Percentiles rank a stretch among this genome's conserved stretches.
phyloP scores from a whole-genome alignment of 805 yeast species.

The Pichia membranifaciens region DNA sequence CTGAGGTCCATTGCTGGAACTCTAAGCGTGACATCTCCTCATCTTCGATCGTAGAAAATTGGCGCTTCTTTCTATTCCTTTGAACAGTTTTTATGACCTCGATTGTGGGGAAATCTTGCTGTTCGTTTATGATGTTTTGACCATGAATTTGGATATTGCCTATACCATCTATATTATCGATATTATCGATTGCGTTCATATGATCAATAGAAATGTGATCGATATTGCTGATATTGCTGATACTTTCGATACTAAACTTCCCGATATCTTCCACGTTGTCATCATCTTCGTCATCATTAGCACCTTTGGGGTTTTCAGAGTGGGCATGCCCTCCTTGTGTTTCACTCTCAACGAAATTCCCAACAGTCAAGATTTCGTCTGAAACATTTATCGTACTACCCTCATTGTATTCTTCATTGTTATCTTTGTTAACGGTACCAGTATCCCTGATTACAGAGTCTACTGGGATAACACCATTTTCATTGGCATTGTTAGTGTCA shows the following conservation, averaged over 20 bases:
- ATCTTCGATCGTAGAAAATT: slow-evolving; percentile 29
- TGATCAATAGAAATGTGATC: background rate
- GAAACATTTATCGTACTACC: too few species aligned
- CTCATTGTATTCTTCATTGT: too few species aligned
- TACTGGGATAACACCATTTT: too few species aligned
- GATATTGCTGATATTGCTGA: slow-evolving; percentile 7
- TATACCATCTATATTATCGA: slow-evolving; percentile 2
- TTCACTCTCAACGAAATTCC: background rate
- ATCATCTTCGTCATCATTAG: background rate
- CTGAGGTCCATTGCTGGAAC: slow-evolving; percentile 50
- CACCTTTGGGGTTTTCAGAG: background rate
- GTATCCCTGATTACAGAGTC: too few species aligned
- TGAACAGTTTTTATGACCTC: slow-evolving; percentile 66
- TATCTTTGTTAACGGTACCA: too few species aligned
- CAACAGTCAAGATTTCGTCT: too few species aligned
- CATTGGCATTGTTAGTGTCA: too few species aligned
- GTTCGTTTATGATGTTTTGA: background rate
- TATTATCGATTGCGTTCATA: background rate
- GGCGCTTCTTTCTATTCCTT: slow-evolving; percentile 22
- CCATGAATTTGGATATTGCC: slow-evolving; percentile 3
- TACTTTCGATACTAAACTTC: background rate
- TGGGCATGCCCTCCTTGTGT: too few species aligned
- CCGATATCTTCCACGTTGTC: background rate
- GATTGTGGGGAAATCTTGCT: slow-evolving; percentile 21
- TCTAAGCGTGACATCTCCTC: slow-evolving; percentile 42